Percentiles rank a stretch among this genome's conserved stretches.
These are phyloP conservation scores for Jacaranda mimosifolia DNA, from an alignment of 257 asterid genomes.

Conservation along the genomic window DNA sequence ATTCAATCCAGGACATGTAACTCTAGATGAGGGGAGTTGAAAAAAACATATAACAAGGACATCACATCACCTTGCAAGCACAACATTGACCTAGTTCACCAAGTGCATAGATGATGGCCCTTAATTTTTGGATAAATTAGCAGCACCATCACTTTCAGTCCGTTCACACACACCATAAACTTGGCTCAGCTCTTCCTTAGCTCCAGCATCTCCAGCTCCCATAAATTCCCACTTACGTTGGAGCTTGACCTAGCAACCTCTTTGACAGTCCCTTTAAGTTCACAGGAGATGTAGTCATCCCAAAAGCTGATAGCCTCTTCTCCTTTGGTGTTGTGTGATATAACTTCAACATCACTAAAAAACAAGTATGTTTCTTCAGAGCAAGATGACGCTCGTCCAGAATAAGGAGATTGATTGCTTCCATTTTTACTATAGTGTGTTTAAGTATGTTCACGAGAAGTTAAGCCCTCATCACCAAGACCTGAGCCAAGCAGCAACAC, in stretches of 20 bases:
- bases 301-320: constrained; percentile 95
- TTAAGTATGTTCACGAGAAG: constrained; percentile 94
- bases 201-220: constrained; percentile 99
- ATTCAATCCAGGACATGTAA: constrained; percentile 20
- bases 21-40: neutral
- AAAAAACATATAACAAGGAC: neutral
- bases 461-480: constrained; percentile 99
- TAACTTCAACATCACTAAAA: constrained; percentile 98
- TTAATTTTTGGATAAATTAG: constrained; percentile 90
- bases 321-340: constrained; percentile 91
- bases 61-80: constrained; percentile 80
- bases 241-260: constrained; percentile 94
- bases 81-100: constrained; percentile 99
- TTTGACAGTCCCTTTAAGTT: constrained; percentile 97
- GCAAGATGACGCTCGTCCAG: constrained; percentile 99
- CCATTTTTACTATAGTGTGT: constrained; percentile 98
- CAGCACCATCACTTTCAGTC: constrained; percentile 99
- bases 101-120: constrained; percentile 98
- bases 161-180: constrained; percentile 99
- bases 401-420: constrained; percentile 86
- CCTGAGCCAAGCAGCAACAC: constrained; percentile 62
- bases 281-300: constrained; percentile 99
- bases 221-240: constrained; percentile 98
- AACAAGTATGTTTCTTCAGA: constrained; percentile 98
- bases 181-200: constrained; percentile 91